Conservation (phyloP, 768 basidiomycete species). For the Kwoniella newhampshirensis region DNA sequence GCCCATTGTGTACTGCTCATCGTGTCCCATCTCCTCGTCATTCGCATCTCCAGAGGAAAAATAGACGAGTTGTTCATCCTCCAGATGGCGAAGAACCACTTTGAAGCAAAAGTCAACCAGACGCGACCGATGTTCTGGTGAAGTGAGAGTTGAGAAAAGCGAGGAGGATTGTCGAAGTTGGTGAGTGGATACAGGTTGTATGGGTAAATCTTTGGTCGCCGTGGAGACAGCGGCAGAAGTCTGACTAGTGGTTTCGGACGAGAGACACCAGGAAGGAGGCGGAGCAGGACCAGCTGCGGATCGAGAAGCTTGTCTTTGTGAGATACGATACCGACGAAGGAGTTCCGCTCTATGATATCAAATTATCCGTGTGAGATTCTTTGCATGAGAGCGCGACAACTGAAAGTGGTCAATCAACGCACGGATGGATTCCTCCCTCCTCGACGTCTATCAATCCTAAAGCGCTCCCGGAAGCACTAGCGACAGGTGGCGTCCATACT, state of each 20-base stretch:
- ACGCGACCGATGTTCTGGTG: not conserved
- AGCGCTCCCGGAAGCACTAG: not conserved
- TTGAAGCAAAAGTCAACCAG: constrained; percentile 32
- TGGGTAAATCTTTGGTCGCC: not conserved
- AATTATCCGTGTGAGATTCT: not conserved
- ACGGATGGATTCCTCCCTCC: constrained; percentile 36
- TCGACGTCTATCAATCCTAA: constrained; percentile 20
- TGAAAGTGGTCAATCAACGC: constrained; percentile 3
- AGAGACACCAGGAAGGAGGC: constrained; percentile 33
- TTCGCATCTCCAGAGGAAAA: not conserved
- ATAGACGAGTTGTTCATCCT: constrained; percentile 19
- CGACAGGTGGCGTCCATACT: constrained; percentile 14
- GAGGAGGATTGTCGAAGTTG: constrained; percentile 1
- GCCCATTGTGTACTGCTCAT: constrained; percentile 17
- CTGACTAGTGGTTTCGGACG: not conserved
- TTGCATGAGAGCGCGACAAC: too few relatives aligned
- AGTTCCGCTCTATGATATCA: constrained; percentile 28
- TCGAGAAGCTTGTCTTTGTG: constrained; percentile 26
- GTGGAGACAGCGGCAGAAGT: not conserved
- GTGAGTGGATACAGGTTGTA: not conserved
- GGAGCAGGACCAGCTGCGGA: constrained; percentile 37
- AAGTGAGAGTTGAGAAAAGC: not conserved
- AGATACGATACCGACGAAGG: constrained; percentile 19
- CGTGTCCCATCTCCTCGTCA: not conserved
- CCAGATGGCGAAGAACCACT: constrained; percentile 28